A percentile compares a stretch with the other conserved stretches of the same genome.
These are phyloP conservation scores for Ophiostoma himal-ulmi DNA, from an alignment of 2,329 filamentous ascomycete species.

Conservation along the genomic window DNA sequence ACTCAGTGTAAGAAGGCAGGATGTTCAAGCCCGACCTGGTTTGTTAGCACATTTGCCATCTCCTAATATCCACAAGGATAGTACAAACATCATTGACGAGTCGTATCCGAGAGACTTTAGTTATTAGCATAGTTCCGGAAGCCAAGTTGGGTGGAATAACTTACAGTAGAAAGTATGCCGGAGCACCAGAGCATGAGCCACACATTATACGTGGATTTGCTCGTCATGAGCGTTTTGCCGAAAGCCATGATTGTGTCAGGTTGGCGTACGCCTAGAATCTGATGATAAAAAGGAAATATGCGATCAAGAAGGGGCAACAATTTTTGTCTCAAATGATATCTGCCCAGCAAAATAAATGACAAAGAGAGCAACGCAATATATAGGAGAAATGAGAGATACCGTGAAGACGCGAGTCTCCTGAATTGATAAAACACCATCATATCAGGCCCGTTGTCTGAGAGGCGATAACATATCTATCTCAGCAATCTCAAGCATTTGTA, in stretches of 20 bases:
- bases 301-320: not conserved
- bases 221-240: constrained; percentile 18
- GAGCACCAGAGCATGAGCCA: constrained; percentile 17
- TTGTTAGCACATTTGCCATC: not conserved
- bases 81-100: constrained; percentile 2
- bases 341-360: not conserved
- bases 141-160: not conserved
- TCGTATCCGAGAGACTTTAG: not conserved
- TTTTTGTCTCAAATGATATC: not conserved
- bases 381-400: not conserved
- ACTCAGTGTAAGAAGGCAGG: constrained; percentile 33
- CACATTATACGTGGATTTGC: constrained; percentile 18
- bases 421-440: not conserved
- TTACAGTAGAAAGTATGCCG: constrained; percentile 16
- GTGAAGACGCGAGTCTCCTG: not conserved
- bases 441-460: not conserved
- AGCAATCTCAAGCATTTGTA: not conserved
- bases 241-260: constrained; percentile 13
- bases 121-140: not conserved
- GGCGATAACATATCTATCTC: not conserved
- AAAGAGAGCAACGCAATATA: not conserved
- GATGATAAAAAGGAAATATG: not conserved
- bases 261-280: not conserved
- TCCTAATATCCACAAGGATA: not conserved
- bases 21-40: constrained; percentile 23